Conservation (phyloP, 345 rosid species). For the Gossypium sturtianum region DNA sequence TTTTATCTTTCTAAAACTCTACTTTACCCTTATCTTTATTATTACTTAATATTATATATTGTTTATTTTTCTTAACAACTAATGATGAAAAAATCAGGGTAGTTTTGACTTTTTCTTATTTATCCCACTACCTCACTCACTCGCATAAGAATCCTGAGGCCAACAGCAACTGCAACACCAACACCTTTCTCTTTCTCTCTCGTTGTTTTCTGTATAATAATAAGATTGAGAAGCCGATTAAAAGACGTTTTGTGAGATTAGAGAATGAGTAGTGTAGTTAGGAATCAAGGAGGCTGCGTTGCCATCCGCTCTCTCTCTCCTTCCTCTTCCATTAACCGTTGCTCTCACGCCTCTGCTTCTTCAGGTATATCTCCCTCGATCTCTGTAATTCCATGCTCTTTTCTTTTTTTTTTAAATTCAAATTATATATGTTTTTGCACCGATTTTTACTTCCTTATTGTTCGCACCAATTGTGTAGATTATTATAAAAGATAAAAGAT, state of each 20-base stretch:
- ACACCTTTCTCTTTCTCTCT: neutral
- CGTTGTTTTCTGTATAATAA: neutral
- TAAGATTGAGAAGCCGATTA: neutral
- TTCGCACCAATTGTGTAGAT: neutral
- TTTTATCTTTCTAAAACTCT: neutral
- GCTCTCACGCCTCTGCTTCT: slow-evolving; percentile 40
- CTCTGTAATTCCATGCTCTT: neutral
- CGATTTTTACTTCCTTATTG: neutral
- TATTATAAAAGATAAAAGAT: no score
- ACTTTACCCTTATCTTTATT: neutral
- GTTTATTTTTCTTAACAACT: neutral
- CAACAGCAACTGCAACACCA: neutral
- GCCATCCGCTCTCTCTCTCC: slow-evolving; percentile 48
- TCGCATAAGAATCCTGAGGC: neutral
- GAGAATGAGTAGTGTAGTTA: slow-evolving; percentile 38
- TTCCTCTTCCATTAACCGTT: slow-evolving; percentile 43
- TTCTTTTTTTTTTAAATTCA: no score
- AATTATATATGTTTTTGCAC: neutral
- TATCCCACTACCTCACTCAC: neutral
- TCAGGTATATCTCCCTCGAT: slow-evolving; percentile 35
- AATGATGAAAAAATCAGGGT: neutral
- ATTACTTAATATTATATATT: no score
- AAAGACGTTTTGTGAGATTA: neutral
- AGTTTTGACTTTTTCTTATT: slow-evolving; percentile 5
- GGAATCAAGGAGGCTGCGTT: slow-evolving; percentile 46